Base-by-base conservation (phyloP, 306 rosid species). In the Lupinus albus region DNA sequence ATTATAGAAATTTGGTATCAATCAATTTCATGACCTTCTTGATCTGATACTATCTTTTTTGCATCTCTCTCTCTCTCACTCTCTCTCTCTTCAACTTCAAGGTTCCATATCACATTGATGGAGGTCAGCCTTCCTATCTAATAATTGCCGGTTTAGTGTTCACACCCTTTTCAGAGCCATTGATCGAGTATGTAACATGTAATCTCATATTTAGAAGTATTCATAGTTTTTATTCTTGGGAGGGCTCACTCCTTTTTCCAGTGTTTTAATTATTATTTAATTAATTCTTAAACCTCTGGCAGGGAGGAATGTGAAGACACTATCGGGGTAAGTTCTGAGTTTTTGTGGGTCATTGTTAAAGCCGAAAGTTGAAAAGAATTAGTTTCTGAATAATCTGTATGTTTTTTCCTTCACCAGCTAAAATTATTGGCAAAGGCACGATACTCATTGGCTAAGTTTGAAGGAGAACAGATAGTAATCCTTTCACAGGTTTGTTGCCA, bases 131-230 rank as follows among this genome's bases (percentile, higher is more conserved):
- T 59, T 89, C 99, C 63, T 93, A 93, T 82, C 76, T 90, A 58
- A 93, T 93, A 67, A 90, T 74, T 82, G 96, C 97, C 17, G 97
- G 97, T 61, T 88, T 93, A 83, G 99, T 93, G 84, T 93, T 93
- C 80, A 93, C 97, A 63, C 99, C 97, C 46, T 96, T 93, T 56
- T 93, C 99, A 4, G 99, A 90, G 71, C 94, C 97, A 52, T 74
- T 90, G 79, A 93, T 93, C 32, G 99, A 86, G 99, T 93, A 93
- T 58, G 97, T 75, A 41, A 11, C 7, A 32, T 35, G 59, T 71
- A 54, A 42, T 49, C 16, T 59, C 30, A 16, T 65, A 36, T 52
- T 67, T 48, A 55, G 62, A 64, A 56, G 64, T 78, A 6, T 41
- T 41, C 6, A 2, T 3, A 15, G 30, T 32, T 50, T 20, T 10